Evolutionary conservation across 345 rosid genomes (phyloP).

Genomic region (Iberis pinnata): DNA sequence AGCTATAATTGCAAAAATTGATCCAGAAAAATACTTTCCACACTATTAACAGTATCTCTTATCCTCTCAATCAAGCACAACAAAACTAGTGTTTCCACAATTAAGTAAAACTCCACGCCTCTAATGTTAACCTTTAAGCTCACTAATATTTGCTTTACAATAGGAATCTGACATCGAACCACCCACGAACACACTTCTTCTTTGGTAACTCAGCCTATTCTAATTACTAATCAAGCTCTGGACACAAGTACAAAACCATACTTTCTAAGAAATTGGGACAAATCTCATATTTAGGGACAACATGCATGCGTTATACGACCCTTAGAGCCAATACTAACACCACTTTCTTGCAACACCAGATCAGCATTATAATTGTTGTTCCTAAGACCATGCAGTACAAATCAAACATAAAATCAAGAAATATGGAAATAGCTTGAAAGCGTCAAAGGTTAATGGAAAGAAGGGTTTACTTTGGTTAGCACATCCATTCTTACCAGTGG

Average conservation of each 20-base stretch:
- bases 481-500: slow-evolving; percentile 59
- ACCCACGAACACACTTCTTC: slow-evolving; percentile 48
- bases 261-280: slow-evolving; percentile 92
- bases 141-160: slow-evolving; percentile 77
- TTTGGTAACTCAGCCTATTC: slow-evolving; percentile 56
- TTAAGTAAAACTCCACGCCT: slow-evolving; percentile 82
- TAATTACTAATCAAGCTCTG: slow-evolving; percentile 68
- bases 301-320: too few relatives aligned
- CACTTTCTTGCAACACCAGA: slow-evolving; percentile 59
- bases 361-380: slow-evolving; percentile 54
- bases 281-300: too few relatives aligned
- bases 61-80: slow-evolving; percentile 53
- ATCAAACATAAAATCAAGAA: background rate
- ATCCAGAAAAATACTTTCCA: slow-evolving; percentile 69
- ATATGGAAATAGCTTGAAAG: background rate
- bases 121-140: slow-evolving; percentile 87
- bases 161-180: slow-evolving; percentile 66
- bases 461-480: slow-evolving; percentile 49
- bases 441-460: background rate
- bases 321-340: slow-evolving; percentile 40
- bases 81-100: slow-evolving; percentile 64
- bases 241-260: slow-evolving; percentile 75
- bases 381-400: slow-evolving; percentile 43
- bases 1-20: too few relatives aligned
- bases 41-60: slow-evolving; percentile 99